Base-by-base conservation (phyloP, 257 asterid genomes). In the Nicotiana tabacum region DNA sequence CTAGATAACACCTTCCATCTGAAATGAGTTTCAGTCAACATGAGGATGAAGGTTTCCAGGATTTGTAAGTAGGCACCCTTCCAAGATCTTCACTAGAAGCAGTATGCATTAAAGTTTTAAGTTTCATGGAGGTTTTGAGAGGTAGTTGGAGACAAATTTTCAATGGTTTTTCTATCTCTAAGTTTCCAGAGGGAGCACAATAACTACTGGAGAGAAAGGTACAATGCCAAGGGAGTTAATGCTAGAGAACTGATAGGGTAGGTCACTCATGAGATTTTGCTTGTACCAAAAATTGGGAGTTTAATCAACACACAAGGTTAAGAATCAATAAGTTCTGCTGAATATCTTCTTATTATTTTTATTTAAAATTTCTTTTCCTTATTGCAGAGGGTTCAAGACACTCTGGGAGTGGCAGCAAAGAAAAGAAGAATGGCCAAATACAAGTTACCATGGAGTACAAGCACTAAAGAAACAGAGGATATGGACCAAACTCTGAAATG, bases 401-500 rank as follows among this genome's bases (percentile, higher is more conserved):
- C 27, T 1, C 1, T 82, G 9, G 89, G 89, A 56, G 70, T 84
- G 82, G 72, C 84, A 30, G 87, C 86, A 56, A 82, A 60, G 78
- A 87, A 74, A 18, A 16, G 83, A 77, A 79, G 66, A 78, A 66
- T 80, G 48, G 87, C 86, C 18, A 46, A 57, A 13, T 68, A 72
- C 6, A 87, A 43, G 81, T 66, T 82, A 60, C 82, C 89, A 37
- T 87, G 86, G 85, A 79, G 79, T 55, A 82, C 61, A 74, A 48
- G 76, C 69, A 46, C n/a, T 64, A 68, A 72, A 7, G 82, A 80
- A 79, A 77, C 12, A 35, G 57, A 61, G 65, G 60, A 85, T 61
- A 6, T 2, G 30, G 66, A 51, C 82, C 81, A 85, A 35, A 79
- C 85, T 69, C 84, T 82, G 56, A 83, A 56, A 56, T 82, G 89